These are phyloP conservation scores for Fusarium duplospermum DNA, from an alignment of 2,329 filamentous ascomycete species.

Conservation along the genomic window DNA sequence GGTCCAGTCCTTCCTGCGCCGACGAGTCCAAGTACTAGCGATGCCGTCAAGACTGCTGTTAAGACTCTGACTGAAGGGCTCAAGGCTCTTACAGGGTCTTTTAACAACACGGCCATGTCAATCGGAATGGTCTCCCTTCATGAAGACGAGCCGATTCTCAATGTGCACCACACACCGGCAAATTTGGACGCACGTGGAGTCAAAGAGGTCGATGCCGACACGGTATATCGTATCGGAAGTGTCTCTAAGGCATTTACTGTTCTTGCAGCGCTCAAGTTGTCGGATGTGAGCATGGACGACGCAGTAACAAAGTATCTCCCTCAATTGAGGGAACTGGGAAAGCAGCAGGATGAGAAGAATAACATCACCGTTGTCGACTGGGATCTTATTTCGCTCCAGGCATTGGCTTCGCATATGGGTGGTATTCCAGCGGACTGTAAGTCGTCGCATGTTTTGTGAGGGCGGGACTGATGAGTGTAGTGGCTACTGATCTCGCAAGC, in stretches of 20 bases:
- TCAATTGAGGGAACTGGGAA: neutral
- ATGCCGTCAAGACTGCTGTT: neutral
- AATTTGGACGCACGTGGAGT: slow-evolving; percentile 7
- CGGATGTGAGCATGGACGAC: slow-evolving; percentile 5
- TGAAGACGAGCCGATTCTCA: neutral
- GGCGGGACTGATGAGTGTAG: neutral
- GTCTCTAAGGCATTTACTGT: slow-evolving; percentile 11
- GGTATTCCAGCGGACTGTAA: slow-evolving; percentile 12
- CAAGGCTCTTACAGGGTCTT: neutral
- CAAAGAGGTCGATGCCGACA: neutral
- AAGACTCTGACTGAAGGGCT: neutral
- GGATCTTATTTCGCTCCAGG: neutral
- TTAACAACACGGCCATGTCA: slow-evolving; percentile 11
- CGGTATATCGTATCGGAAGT: slow-evolving; percentile 15
- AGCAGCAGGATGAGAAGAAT: slow-evolving; percentile 4
- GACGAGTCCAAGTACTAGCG: neutral
- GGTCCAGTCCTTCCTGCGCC: slow-evolving; percentile 14
- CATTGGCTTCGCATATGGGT: slow-evolving; percentile 16
- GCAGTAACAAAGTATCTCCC: slow-evolving; percentile 22
- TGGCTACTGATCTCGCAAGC: slow-evolving; percentile 10
- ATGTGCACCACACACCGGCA: slow-evolving; percentile 8
- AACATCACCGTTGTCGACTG: neutral
- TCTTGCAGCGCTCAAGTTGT: neutral
- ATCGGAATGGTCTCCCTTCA: slow-evolving; percentile 3
- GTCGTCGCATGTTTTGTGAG: neutral